Evolutionary conservation across 495 filamentous ascomycete genomes (phyloP), one percentile per base, ranked within the genome.

Genomic region (Penicillium turbatum): DNA sequence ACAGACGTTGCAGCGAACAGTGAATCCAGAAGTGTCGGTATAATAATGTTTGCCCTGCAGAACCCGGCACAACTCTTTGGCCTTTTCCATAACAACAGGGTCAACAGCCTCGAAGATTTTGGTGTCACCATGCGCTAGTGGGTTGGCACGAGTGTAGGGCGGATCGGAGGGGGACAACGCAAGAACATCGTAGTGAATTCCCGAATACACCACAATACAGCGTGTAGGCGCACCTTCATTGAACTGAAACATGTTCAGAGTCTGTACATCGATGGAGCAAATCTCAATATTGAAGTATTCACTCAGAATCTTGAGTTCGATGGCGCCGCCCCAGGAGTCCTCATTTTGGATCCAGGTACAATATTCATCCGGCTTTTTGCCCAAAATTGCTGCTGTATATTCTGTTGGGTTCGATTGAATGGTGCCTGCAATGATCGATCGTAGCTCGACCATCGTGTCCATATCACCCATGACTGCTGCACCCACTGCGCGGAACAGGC

Each of bases 111-210:
- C 77, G 74, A 95, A 98, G 7, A 89, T 79, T 41, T 88, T 88
- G 21, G 83, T 80, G 59, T 98, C 93, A 47, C 84, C 80, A 17
- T 90, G 82, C 5, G 89, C 77, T 9, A 83, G 78, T 11, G 79
- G 72, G 53, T 82, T 75, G 9, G 85, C 73, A 53, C 76, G 77
- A 38, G 70, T 74, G 45, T 78, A 74, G 7, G 80, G 79, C 19
- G 81, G 78, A 53, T 83, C 80, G 12, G 79, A 81, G 1, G 86
- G 85, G 9, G 79, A 82, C 59, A 95, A 78, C 0, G 87, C 88
- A 45, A 97, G 83, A n/a, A 87, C 83, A 67, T 98, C 93, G 67
- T 98, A 98, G 63, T 98, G 93, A 48, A 97, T 92, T 0, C 90
- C 91, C 0, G 88, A 92, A 68, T 97, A 98, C 2, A 97, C 84